These are phyloP conservation scores for Candida piceae DNA, from an alignment of 805 yeast species.

Conservation along the genomic window DNA sequence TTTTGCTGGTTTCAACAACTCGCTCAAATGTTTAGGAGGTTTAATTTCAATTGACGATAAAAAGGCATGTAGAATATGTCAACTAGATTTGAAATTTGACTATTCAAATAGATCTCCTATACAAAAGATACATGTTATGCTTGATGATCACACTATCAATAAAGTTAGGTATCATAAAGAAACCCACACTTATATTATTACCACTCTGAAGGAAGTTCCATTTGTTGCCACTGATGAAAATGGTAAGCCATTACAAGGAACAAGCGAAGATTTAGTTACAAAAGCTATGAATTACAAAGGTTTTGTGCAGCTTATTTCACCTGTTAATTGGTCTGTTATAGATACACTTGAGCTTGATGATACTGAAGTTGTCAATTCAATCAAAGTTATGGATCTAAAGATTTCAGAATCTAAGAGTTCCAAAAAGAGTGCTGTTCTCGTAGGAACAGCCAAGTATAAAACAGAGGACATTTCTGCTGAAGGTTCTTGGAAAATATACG, in stretches of 20 bases:
- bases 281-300: constrained; percentile 58
- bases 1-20: constrained; percentile 48
- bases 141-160: constrained; percentile 53
- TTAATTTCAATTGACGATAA: constrained; percentile 68
- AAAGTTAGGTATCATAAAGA: constrained; percentile 65
- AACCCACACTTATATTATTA: constrained; percentile 56
- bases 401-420: constrained; percentile 24
- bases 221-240: constrained; percentile 73
- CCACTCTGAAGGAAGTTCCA: constrained; percentile 53
- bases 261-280: constrained; percentile 37
- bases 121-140: constrained; percentile 36
- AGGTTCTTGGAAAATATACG: constrained; percentile 73
- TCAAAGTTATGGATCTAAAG: constrained; percentile 50
- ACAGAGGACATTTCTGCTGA: constrained; percentile 77
- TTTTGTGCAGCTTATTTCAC: constrained; percentile 60
- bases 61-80: constrained; percentile 61
- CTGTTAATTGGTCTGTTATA: constrained; percentile 69
- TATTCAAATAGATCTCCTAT: constrained; percentile 62
- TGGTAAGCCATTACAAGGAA: constrained; percentile 56
- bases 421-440: constrained; percentile 62
- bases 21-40: constrained; percentile 35
- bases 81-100: constrained; percentile 39
- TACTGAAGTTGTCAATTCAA: constrained; percentile 58
- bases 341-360: constrained; percentile 62
- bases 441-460: constrained; percentile 74